Base-by-base conservation (phyloP, 2,329 filamentous ascomycete genomes). In the Trichoderma breve region DNA sequence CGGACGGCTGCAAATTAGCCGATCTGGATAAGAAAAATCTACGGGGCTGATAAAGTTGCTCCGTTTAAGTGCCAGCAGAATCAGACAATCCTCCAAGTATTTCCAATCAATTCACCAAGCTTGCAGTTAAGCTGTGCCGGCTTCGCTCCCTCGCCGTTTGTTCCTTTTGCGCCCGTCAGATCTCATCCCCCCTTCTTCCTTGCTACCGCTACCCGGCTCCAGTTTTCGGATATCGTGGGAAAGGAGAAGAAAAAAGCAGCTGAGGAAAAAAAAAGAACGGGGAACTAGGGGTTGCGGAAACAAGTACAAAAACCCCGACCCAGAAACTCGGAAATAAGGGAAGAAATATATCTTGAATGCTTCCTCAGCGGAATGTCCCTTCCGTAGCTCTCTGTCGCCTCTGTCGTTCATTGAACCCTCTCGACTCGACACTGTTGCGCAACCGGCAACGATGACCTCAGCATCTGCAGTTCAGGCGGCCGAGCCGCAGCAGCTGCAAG, bases 401-500 rank as follows among this genome's bases (percentile, higher is more conserved):
- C 43, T 28, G 26, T 28, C 34, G 34, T 36, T 36, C 34, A 36
- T 36, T 64, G 14, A 24, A 64, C 11, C 24, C 18, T 26, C n/a
- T 55, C 18, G 60, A 70, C 47, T 64, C 32, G 53, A 39, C 58
- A 34, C 60, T 51, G 43, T 26, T 64, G 63, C 32, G 63, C 64
- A 57, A n/a, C n/a, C 21, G 34, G 34, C 55, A 28, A 71, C 47
- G 26, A 73, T 73, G 72, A 71, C 57, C 15, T 67, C 64, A 14
- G 64, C 64, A 34, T 24, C 43, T 9, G 43, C 66, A 32, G 43
- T 69, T 15, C 57, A 73, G 21, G 32, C 58, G 21, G 55, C 75
- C 30, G 74, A 73, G 63, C 74, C 73, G 70, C 75, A 66, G 58
- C 63, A 66, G 58, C 63, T 53, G 11, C 71, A 72, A 28, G 71